Conservation (phyloP, 2,329 filamentous ascomycete genomes). For the Xylaria sp. region DNA sequence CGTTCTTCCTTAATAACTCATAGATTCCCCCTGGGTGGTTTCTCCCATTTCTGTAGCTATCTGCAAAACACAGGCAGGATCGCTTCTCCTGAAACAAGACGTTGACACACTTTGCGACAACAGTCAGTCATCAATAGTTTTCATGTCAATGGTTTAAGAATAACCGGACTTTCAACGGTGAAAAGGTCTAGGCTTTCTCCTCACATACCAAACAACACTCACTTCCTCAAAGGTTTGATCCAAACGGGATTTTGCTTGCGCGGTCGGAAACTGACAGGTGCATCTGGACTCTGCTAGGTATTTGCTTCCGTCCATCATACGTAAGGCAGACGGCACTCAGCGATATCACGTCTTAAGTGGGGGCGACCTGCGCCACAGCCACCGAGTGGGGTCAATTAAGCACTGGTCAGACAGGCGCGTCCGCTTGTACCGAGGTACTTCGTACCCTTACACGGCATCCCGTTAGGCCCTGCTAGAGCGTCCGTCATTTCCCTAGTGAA, state of each 20-base stretch:
- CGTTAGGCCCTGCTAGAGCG: background rate
- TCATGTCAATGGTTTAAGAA: conserved; percentile 24
- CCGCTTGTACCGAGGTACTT: no score
- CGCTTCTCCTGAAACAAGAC: conserved; percentile 22
- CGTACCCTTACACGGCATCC: background rate
- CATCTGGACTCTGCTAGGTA: no score
- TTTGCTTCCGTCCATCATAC: no score
- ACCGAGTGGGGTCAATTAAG: background rate
- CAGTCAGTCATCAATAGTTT: conserved; percentile 27
- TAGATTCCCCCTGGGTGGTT: conserved; percentile 30
- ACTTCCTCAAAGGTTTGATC: background rate
- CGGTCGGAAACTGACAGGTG: no score
- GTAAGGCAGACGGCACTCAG: no score
- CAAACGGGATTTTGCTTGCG: background rate
- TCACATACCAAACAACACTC: conserved; percentile 21
- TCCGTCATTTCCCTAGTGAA: background rate
- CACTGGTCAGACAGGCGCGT: background rate
- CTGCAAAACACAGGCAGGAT: conserved; percentile 20
- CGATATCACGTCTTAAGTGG: no score
- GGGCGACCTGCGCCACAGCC: background rate
- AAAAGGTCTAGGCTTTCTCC: conserved; percentile 12
- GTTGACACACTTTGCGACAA: conserved; percentile 12
- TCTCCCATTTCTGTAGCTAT: conserved; percentile 21
- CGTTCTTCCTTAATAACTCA: conserved; percentile 22
- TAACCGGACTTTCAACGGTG: conserved; percentile 12